A percentile compares a stretch with the other conserved stretches of the same genome.
Evolutionary conservation across 179 eudicot species (phyloP).

Genomic region (Drosera spatulata): DNA sequence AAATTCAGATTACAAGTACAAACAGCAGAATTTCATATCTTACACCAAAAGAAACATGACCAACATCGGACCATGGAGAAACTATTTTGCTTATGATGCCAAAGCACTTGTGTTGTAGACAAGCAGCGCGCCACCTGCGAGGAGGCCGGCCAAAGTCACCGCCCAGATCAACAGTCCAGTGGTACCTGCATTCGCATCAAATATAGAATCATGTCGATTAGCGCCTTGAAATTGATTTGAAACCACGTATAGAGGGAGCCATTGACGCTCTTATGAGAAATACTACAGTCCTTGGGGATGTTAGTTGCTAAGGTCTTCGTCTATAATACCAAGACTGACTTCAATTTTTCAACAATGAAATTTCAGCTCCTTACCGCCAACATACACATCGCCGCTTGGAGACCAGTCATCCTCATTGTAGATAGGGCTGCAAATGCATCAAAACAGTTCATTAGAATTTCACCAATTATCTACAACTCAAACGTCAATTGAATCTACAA

Average conservation of each 20-base stretch:
- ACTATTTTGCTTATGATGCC: slow-evolving; percentile 30
- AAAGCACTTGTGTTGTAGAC: slow-evolving; percentile 98
- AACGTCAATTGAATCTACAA: neutral
- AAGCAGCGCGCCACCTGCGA: slow-evolving; percentile 93
- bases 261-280: neutral
- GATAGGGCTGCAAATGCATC: slow-evolving; percentile 57
- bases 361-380: slow-evolving; percentile 46
- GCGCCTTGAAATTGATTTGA: neutral
- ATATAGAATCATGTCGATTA: neutral
- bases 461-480: neutral
- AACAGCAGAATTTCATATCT: too few relatives aligned
- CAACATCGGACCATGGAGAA: too few relatives aligned
- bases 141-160: slow-evolving; percentile 59
- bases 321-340: neutral
- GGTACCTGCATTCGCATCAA: slow-evolving; percentile 18
- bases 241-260: too few relatives aligned
- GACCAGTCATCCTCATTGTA: slow-evolving; percentile 71
- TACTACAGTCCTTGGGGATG: neutral
- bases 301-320: neutral
- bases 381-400: slow-evolving; percentile 71
- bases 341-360: neutral
- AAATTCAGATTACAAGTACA: too few relatives aligned
- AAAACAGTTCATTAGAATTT: neutral
- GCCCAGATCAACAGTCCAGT: slow-evolving; percentile 96
- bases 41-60: too few relatives aligned